Evolutionary conservation across 192 early-diverging fungal species (phyloP).

Genomic region (Mortierella hygrophila): DNA sequence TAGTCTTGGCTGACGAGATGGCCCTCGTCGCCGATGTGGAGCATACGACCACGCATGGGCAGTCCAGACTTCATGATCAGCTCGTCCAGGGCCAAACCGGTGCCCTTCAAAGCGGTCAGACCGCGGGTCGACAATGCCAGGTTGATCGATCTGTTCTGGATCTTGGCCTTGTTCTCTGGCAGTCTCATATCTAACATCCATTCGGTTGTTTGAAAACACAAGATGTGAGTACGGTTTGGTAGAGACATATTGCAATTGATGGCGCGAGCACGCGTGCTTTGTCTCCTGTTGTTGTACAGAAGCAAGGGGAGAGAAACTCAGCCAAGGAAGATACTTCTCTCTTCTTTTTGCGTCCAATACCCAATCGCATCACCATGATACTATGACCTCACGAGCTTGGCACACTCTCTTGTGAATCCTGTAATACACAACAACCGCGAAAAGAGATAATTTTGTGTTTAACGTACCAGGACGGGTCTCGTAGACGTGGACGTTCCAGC

Average conservation of each 20-base stretch:
- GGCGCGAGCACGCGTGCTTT: no score
- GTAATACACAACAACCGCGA: no score
- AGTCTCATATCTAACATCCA: slow-evolving; percentile 68
- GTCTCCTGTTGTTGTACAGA: no score
- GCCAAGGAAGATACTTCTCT: background rate
- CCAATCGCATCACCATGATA: no score
- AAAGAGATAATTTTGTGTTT: background rate
- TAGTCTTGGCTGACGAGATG: slow-evolving; percentile 84
- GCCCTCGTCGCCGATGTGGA: slow-evolving; percentile 80
- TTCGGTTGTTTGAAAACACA: no score
- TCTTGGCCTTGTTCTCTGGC: slow-evolving; percentile 64
- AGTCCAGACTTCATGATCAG: slow-evolving; percentile 77
- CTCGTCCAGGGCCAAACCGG: slow-evolving; percentile 75
- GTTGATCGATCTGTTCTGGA: slow-evolving; percentile 89
- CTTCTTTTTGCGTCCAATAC: background rate
- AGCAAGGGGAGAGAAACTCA: no score
- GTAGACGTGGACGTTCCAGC: slow-evolving; percentile 90
- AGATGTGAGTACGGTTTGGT: no score
- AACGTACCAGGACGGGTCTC: slow-evolving; percentile 82
- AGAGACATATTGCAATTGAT: no score
- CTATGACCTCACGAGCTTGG: no score
- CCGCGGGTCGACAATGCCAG: slow-evolving; percentile 92
- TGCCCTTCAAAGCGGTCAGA: slow-evolving; percentile 80
- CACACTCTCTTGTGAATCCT: no score
- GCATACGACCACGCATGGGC: slow-evolving; percentile 95